Evolutionary conservation across 2,329 filamentous ascomycete species (phyloP), one percentile per base, ranked within the genome.

Genomic region (Mycosphaerella sp.): DNA sequence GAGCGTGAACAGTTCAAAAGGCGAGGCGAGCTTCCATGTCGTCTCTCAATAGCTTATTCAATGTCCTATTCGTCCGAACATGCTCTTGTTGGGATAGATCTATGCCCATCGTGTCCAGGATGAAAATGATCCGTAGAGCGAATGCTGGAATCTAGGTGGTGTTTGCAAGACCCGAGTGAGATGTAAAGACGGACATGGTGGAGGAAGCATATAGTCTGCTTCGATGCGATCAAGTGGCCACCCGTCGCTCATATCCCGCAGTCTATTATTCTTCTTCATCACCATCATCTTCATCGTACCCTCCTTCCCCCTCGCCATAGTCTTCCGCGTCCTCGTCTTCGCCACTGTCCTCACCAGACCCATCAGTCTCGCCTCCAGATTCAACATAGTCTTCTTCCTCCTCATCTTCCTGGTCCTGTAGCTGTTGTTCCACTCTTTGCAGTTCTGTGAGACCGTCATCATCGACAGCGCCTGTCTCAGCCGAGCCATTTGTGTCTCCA

Each of bases 331-430:
- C 61, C 4, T 53, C 67, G 23, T 65, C 66, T 8, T 65, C 65
- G 6, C 62, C 64, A 47, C 64, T 68, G 17, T 65, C 59, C 44
- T 68, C 66, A 8, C 65, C 67, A 39, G 63, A 60, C 4, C 67
- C 67, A 54, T 69, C 66, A 53, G 66, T 69, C 57, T 68, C 67
- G 2, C 67, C 66, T 11, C 65, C 67, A 17, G 56, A 61, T 42
- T 60, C 66, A 48, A 66, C 66, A 53, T 69, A 67, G 51, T 68
- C 67, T 50, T 69, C 66, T 48, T 67, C 67, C 52, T 64, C 58
- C 44, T 67, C 66, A 47, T 68, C 66, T 48, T 69, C 67, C 39
- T 62, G 62, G 48, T 68, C 67, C 56, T 69, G 64, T 48, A 68
- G 46, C 47, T 65, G 57, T 48, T 66, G 63, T 48, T 69, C 66